Evolutionary conservation across 2,329 filamentous ascomycete species (phyloP), one percentile per base, ranked within the genome.

Genomic region (Penicillium glabrum): DNA sequence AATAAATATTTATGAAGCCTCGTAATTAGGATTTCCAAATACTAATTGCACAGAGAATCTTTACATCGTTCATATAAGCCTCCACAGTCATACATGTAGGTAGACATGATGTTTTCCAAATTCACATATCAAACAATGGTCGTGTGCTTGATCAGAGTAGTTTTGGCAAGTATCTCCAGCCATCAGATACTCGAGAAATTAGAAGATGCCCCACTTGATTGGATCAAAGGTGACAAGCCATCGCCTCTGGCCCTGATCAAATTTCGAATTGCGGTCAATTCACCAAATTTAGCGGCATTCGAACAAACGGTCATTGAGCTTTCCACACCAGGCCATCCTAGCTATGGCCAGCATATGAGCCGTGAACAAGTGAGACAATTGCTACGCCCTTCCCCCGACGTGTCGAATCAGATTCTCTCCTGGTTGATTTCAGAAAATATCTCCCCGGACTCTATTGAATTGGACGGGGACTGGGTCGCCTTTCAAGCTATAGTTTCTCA

Each of bases 291-390:
- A 37, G 74, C 69, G 3, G 71, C 79, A 6, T 82, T 89, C 53
- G 85, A 89, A 68, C 79, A 84, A 65, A 79, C 75, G 7, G 79
- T 87, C 10, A 77, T 86, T 54, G 82, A 86, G 43, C 78, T 89
- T 29, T 87, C 87, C 0, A 85, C 83, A 0, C 87, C 87, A 1
- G 78, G 77, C 27, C 80, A 86, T 62, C 71, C 78, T 1, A 77
- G 74, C 21, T 89, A 89, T 68, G 86, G 87, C 35, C 76, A 81
- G 63, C 84, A 89, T 64, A 73, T 89, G 72, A 84, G 81, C 56
- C 81, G 82, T n/a, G 79, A 86, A 33, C 80, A 88, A 63, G 70
- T 89, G 35, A 80, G 81, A 29, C 73, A 76, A 0, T 77, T 83
- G 53, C 74, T 86, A 39, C 81, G 81, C 19, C 84, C 86, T 0